A percentile compares a stretch with the other conserved stretches of the same genome.
Conservation (phyloP, 1,139 yeast genomes). For the Suhomyces terraborum region DNA sequence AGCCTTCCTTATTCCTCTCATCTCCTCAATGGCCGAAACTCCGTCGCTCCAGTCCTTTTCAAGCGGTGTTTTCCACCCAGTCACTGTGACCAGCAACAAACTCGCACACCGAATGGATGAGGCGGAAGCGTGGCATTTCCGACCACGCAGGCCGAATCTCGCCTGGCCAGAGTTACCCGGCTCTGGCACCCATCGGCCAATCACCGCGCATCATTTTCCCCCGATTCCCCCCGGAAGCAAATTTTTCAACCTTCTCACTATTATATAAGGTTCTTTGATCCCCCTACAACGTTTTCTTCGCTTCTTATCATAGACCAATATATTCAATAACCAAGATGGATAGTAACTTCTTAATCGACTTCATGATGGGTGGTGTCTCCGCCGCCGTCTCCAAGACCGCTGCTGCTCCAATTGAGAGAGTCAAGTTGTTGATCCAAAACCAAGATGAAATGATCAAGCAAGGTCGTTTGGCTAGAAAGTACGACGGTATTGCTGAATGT, state of each 20-base stretch:
- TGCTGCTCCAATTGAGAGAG: conserved; percentile 59
- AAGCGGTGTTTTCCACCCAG: not conserved
- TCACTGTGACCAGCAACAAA: conserved; percentile 1
- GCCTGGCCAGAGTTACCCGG: conserved; percentile 14
- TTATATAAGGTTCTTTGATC: conserved; percentile 12
- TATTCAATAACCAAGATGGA: conserved; percentile 21
- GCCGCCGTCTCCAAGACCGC: conserved; percentile 60
- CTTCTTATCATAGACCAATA: conserved; percentile 16
- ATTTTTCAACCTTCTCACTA: conserved; percentile 12
- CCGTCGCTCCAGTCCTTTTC: no score
- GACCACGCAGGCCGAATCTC: conserved; percentile 5
- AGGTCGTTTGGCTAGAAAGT: conserved; percentile 53
- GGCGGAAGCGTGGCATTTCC: conserved; percentile 9
- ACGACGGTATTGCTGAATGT: conserved; percentile 53
- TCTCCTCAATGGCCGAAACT: not conserved
- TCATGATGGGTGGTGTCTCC: conserved; percentile 59
- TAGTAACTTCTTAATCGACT: conserved; percentile 31
- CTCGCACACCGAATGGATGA: conserved; percentile 1
- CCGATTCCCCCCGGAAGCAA: conserved; percentile 17
- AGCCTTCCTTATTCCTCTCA: not conserved
- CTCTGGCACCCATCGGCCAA: conserved; percentile 7
- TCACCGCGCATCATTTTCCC: conserved; percentile 10
- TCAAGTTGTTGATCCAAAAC: conserved; percentile 54
- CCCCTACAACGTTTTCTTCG: conserved; percentile 11
- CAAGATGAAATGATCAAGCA: conserved; percentile 58